These are phyloP conservation scores for Mycena venus DNA, from an alignment of 768 basidiomycete genomes.

Conservation along the genomic window DNA sequence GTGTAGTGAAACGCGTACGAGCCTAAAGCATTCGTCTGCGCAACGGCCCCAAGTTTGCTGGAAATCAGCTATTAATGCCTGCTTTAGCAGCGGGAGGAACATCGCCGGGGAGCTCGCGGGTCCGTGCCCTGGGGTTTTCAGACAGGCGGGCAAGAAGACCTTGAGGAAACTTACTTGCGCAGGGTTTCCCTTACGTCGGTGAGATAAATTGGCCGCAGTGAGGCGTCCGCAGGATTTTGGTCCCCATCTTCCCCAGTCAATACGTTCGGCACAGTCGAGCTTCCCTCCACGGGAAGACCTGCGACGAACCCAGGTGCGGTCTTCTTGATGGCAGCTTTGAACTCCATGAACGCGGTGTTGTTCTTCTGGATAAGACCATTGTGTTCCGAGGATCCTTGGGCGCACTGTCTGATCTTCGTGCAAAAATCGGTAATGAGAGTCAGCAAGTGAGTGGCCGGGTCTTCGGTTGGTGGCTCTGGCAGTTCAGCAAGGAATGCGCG, in stretches of 20 bases:
- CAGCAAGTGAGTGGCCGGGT: slow-evolving; percentile 52
- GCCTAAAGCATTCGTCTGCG: slow-evolving; percentile 35
- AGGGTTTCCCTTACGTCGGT: slow-evolving; percentile 41
- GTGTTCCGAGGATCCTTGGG: slow-evolving; percentile 37
- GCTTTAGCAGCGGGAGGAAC: slow-evolving; percentile 52
- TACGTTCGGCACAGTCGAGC: background rate
- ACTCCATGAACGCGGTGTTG: slow-evolving; percentile 38
- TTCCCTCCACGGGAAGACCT: background rate
- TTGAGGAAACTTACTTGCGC: background rate
- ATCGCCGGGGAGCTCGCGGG: slow-evolving; percentile 53
- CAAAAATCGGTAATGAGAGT: slow-evolving; percentile 49
- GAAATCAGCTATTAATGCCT: slow-evolving; percentile 44
- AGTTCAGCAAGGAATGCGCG: slow-evolving; percentile 42
- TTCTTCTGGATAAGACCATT: slow-evolving; percentile 46
- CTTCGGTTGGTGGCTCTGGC: slow-evolving; percentile 36
- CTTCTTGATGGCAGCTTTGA: slow-evolving; percentile 45
- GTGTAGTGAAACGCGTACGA: slow-evolving; percentile 39
- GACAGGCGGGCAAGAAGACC: too few species aligned
- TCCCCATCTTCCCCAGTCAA: background rate
- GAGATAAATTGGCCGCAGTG: slow-evolving; percentile 37
- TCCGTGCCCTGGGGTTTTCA: slow-evolving; percentile 41
- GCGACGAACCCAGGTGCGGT: slow-evolving; percentile 55
- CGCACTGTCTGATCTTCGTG: slow-evolving; percentile 39
- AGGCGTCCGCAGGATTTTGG: too few species aligned
- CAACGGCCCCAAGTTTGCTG: slow-evolving; percentile 47